phyloP scores from a whole-genome alignment of 345 rosid genomes.

The Ceriops tagal region DNA sequence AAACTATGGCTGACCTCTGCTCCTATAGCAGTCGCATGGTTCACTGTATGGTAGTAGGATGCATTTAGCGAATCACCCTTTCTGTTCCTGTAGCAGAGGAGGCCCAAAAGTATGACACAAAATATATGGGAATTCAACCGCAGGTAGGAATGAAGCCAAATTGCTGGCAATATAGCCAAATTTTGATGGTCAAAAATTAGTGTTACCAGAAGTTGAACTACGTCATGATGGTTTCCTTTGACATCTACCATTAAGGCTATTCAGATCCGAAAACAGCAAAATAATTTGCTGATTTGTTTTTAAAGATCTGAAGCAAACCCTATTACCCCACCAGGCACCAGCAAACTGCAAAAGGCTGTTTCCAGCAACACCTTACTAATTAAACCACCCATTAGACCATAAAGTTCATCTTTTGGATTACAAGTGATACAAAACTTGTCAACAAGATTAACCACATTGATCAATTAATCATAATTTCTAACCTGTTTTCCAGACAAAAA shows the following conservation, averaged over 20 bases:
- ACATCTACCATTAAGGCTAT: not conserved
- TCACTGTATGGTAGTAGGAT: constrained; percentile 73
- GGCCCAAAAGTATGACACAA: no score
- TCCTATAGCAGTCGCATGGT: constrained; percentile 66
- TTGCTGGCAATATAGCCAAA: no score
- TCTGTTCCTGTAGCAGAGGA: constrained; percentile 50
- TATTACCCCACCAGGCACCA: not conserved
- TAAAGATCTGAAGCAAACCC: not conserved
- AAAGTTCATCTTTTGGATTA: not conserved
- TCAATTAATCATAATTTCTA: no score
- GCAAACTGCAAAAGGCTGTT: no score
- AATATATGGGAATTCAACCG: no score
- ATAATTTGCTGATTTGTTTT: not conserved
- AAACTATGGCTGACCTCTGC: constrained; percentile 72
- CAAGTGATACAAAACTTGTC: not conserved
- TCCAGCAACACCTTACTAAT: not conserved
- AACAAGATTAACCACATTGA: not conserved
- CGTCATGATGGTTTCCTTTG: not conserved
- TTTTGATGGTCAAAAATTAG: no score
- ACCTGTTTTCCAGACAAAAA: no score
- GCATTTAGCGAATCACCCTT: constrained; percentile 65
- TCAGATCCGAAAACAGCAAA: not conserved
- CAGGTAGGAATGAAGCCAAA: no score
- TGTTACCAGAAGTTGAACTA: not conserved
- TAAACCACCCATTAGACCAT: not conserved